phyloP scores from a whole-genome alignment of 441 rosid genomes.

The Pelargonium australe region DNA sequence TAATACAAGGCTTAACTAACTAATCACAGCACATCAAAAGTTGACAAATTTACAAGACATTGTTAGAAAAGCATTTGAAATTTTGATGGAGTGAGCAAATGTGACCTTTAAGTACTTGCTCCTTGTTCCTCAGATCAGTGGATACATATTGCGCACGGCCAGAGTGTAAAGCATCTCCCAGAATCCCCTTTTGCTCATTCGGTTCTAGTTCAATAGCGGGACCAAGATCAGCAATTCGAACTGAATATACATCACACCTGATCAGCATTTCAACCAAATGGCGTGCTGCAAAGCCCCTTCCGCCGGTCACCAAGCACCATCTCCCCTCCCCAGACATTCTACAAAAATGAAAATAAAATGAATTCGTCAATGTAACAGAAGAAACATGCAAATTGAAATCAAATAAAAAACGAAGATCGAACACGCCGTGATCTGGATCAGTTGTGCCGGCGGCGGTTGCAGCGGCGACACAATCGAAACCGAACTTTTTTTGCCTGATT shows the following conservation, averaged over 20 bases:
- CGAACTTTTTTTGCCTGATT: too few species aligned
- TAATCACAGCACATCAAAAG: background rate
- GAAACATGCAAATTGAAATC: too few species aligned
- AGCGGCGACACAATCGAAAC: too few species aligned
- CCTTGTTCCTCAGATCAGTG: slow-evolving; percentile 66
- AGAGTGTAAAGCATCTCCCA: slow-evolving; percentile 59
- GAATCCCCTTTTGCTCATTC: slow-evolving; percentile 54
- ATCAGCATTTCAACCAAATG: slow-evolving; percentile 81
- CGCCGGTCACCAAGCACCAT: slow-evolving; percentile 82
- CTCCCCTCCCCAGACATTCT: slow-evolving; percentile 29
- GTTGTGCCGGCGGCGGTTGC: too few species aligned
- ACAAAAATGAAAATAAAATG: background rate
- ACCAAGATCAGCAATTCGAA: slow-evolving; percentile 69
- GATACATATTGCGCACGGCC: slow-evolving; percentile 54
- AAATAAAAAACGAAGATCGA: too few species aligned
- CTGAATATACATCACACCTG: slow-evolving; percentile 35
- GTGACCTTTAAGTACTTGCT: slow-evolving; percentile 49
- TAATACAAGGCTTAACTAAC: background rate
- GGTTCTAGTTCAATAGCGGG: slow-evolving; percentile 43
- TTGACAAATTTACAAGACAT: background rate
- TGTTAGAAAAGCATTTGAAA: too few species aligned
- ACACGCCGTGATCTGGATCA: too few species aligned
- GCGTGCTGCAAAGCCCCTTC: slow-evolving; percentile 75
- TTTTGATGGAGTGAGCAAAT: too few species aligned
- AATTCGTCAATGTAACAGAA: too few species aligned